Evolutionary conservation across 352 stramenopile genomes (phyloP).

Genomic region (Globisporangium echinulatum): DNA sequence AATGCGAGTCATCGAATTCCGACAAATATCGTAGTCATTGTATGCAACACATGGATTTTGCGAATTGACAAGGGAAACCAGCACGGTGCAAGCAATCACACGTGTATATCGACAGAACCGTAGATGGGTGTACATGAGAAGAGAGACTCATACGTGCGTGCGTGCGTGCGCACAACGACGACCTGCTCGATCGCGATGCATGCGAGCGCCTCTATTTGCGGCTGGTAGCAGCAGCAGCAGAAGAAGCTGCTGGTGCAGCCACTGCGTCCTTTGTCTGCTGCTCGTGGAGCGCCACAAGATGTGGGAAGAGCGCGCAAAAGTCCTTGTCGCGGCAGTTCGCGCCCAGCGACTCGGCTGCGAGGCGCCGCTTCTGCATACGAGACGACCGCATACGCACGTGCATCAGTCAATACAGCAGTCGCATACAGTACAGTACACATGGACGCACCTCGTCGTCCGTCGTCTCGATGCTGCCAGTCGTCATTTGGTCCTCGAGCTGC

Average conservation of each 20-base stretch:
- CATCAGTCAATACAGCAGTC: not conserved
- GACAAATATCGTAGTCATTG: not conserved
- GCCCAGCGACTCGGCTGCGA: slow-evolving; percentile 59
- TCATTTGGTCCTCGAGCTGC: slow-evolving; percentile 69
- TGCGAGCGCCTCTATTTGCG: not conserved
- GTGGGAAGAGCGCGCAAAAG: slow-evolving; percentile 81
- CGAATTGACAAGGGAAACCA: no score
- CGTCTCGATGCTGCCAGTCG: slow-evolving; percentile 81
- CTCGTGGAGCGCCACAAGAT: slow-evolving; percentile 62
- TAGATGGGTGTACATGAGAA: no score
- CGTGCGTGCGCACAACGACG: no score
- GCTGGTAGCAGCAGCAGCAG: not conserved
- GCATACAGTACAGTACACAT: not conserved
- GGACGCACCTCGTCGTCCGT: slow-evolving; percentile 53
- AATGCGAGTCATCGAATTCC: not conserved
- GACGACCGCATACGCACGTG: not conserved
- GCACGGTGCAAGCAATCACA: no score
- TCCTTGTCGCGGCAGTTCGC: slow-evolving; percentile 80
- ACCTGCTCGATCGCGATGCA: no score
- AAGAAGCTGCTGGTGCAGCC: not conserved
- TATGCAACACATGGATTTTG: not conserved
- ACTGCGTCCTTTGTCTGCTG: slow-evolving; percentile 6
- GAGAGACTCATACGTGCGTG: no score
- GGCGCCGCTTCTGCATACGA: slow-evolving; percentile 50
- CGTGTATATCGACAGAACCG: no score